A percentile compares a stretch with the other conserved stretches of the same genome.
Evolutionary conservation across 345 rosid species (phyloP).

Genomic region (Hibiscus syriacus): DNA sequence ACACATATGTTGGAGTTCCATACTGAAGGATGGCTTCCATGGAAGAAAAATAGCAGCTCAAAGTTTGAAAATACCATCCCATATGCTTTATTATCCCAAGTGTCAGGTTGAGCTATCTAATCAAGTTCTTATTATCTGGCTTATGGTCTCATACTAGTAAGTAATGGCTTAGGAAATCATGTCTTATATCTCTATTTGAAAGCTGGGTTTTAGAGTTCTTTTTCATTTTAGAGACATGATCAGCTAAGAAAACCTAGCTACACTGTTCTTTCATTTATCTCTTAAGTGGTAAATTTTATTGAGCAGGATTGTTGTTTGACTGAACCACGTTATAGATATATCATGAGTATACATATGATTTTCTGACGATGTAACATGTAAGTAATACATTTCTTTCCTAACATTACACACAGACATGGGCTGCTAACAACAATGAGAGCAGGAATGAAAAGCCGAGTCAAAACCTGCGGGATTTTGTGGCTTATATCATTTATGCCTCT

Average conservation of each 20-base stretch:
- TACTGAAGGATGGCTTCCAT: slow-evolving; percentile 57
- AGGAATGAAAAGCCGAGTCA: neutral
- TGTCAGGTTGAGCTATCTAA: slow-evolving; percentile 49
- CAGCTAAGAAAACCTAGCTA: slow-evolving; percentile 6
- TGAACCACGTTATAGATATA: neutral
- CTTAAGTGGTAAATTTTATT: neutral
- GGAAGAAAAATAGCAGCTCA: slow-evolving; percentile 68
- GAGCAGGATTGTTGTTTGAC: neutral
- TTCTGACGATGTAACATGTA: neutral
- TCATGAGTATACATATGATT: neutral
- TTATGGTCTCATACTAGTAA: neutral
- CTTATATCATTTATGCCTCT: neutral
- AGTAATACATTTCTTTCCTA: neutral
- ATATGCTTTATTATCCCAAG: slow-evolving; percentile 76
- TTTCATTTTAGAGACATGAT: slow-evolving; percentile 2
- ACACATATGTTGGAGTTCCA: slow-evolving; percentile 82
- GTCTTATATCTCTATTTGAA: neutral
- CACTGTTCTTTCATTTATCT: neutral
- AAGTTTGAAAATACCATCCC: slow-evolving; percentile 81
- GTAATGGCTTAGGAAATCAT: slow-evolving; percentile 9
- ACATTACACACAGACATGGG: neutral
- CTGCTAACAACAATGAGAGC: neutral
- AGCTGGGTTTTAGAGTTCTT: neutral
- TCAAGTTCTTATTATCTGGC: slow-evolving; percentile 2
- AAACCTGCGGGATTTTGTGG: neutral